These are phyloP conservation scores for Fusarium redolens DNA, from an alignment of 2,329 filamentous ascomycete species.

Conservation along the genomic window DNA sequence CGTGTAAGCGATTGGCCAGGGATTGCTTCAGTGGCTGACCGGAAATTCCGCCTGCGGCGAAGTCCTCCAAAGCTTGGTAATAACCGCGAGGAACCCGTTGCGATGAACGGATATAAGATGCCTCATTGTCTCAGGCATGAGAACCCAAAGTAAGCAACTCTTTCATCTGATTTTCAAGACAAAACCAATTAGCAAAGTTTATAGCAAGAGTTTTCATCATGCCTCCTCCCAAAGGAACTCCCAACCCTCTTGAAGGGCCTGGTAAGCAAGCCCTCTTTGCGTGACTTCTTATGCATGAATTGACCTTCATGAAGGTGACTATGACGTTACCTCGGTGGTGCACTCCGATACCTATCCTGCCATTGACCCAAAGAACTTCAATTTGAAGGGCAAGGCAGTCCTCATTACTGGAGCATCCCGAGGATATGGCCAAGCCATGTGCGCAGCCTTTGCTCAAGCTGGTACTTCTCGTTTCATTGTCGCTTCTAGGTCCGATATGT, in stretches of 20 bases:
- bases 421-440: constrained; percentile 17
- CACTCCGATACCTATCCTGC: constrained; percentile 12
- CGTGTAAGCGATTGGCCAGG: not conserved
- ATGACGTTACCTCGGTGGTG: not conserved
- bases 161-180: too few relatives aligned
- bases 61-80: not conserved
- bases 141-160: not conserved
- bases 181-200: too few relatives aligned
- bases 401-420: constrained; percentile 19
- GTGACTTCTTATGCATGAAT: accelerated
- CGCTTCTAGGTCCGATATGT: constrained; percentile 14
- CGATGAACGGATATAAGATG: not conserved
- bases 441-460: not conserved
- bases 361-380: constrained; percentile 9
- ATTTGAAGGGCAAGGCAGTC: constrained; percentile 1
- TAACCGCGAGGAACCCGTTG: too few relatives aligned
- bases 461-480: constrained; percentile 1
- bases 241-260: constrained; percentile 14
- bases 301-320: not conserved
- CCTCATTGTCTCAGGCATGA: not conserved
- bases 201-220: not conserved
- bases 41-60: constrained; percentile 5
- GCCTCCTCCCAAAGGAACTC: constrained; percentile 13
- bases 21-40: not conserved
- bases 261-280: not conserved